Base-by-base conservation (phyloP, 2,329 filamentous ascomycete genomes). In the Coleophoma eucalyptorum region DNA sequence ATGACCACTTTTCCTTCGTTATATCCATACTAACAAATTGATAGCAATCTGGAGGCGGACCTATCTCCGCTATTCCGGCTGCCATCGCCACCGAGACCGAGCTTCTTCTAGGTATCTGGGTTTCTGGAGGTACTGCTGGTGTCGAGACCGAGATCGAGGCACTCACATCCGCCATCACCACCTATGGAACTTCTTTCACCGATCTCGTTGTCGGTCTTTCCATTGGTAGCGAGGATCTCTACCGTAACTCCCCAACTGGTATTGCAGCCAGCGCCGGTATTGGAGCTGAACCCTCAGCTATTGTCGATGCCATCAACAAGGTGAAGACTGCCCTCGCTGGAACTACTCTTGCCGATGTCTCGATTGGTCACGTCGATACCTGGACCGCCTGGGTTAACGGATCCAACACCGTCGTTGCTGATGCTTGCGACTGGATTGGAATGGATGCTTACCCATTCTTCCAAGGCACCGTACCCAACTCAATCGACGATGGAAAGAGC, bases 371-470 rank as follows among this genome's bases (percentile, higher is more conserved):
- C 70, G 90, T 96, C 65, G 91, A 96, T 66, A 95, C 91, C 47
- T 96, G 90, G 90, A 90, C 86, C 34, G 82, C 81, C 48, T 92
- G 83, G 77, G 82, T 83, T 65, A 90, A 95, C 69, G 69, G 71
- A 47, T 81, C 84, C 63, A 95, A 93, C 78, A 69, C 71, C 45
- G 81, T 77, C 40, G 83, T 95, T 52, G 83, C 90, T 52, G 75
- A 84, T 10, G 81, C 80, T 38, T 72, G 78, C 55, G 90, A 96
- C 74, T 96, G 84, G 78, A 69, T 96, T 53, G 91, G 91, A 58
- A 82, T 93, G 67, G 90, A 96, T 66, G 87, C 85, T 16, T 95
- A 94, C 68, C 80, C 89, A 18, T 96, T 91, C 78, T 96, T 86
- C 73, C 83, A 96, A 73, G 78, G 77, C 61, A 86, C 82, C 53